phyloP scores from a whole-genome alignment of 495 filamentous ascomycete species.

The Penicillium simplicissimum region DNA sequence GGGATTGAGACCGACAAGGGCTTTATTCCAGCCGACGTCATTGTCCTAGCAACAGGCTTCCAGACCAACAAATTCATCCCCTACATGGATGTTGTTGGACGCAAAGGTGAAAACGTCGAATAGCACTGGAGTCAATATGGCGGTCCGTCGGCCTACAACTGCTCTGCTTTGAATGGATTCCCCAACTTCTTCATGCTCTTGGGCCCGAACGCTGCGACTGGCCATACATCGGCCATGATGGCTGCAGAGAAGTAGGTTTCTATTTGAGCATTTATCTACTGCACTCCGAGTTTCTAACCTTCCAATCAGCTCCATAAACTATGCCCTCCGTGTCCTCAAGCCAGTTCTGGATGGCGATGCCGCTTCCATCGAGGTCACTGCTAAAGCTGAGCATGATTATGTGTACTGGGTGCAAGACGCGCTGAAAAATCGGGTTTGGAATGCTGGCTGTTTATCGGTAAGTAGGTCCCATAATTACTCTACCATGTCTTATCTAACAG shows the following conservation, averaged over 20 bases:
- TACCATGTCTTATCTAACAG: conserved; percentile 10
- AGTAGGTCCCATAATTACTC: conserved; percentile 17
- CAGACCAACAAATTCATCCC: conserved; percentile 43
- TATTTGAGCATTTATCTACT: not conserved
- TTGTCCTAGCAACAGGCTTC: conserved; percentile 55
- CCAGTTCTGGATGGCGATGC: conserved; percentile 49
- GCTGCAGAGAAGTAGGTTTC: conserved; percentile 46
- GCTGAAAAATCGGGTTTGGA: conserved; percentile 45
- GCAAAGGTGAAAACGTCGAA: conserved; percentile 35
- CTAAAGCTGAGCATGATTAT: conserved; percentile 46
- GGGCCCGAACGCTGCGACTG: conserved; percentile 59
- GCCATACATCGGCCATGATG: conserved; percentile 56
- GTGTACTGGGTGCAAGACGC: conserved; percentile 40
- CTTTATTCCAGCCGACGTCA: conserved; percentile 49
- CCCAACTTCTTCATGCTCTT: conserved; percentile 61
- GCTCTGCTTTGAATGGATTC: conserved; percentile 54
- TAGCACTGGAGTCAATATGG: conserved; percentile 48
- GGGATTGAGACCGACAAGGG: conserved; percentile 29
- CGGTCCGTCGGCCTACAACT: conserved; percentile 54
- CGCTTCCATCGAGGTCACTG: conserved; percentile 41
- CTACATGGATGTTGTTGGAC: conserved; percentile 40
- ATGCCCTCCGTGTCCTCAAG: conserved; percentile 52
- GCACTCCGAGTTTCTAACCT: not conserved
- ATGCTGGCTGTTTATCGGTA: conserved; percentile 43
- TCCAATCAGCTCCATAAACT: conserved; percentile 31